Percentiles rank a stretch among this genome's conserved stretches.
phyloP scores from a whole-genome alignment of 257 asterid species.

The Solanum pinnatisectum region DNA sequence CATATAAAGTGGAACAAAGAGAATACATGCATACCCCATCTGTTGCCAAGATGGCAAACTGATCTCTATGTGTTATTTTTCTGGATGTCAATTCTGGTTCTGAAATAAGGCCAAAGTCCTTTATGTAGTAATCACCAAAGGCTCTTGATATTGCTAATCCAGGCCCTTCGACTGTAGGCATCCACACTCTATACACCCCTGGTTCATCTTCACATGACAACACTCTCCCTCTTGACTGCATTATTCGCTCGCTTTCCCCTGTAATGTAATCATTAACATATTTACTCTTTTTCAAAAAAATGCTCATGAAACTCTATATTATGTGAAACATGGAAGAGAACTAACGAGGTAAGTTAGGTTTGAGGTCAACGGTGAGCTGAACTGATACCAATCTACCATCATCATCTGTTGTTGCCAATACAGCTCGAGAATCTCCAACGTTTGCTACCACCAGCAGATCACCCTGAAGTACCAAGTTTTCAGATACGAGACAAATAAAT shows the following conservation, averaged over 20 bases:
- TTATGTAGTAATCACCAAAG: slow-evolving; percentile 64
- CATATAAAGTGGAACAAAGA: neutral
- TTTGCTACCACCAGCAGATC: slow-evolving; percentile 49
- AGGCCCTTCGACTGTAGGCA: slow-evolving; percentile 63
- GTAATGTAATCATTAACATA: neutral
- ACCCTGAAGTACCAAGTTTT: slow-evolving; percentile 31
- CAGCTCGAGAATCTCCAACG: slow-evolving; percentile 76
- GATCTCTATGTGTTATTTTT: slow-evolving; percentile 38
- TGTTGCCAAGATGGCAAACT: slow-evolving; percentile 61
- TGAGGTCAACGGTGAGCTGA: slow-evolving; percentile 72
- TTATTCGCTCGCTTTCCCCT: slow-evolving; percentile 67
- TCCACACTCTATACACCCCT: slow-evolving; percentile 64
- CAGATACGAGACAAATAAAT: neutral
- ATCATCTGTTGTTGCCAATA: slow-evolving; percentile 45
- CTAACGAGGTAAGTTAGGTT: slow-evolving; percentile 71
- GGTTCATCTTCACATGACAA: slow-evolving; percentile 55
- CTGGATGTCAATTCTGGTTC: slow-evolving; percentile 66
- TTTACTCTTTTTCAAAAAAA: neutral
- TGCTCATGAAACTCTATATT: neutral
- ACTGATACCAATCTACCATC: slow-evolving; percentile 43
- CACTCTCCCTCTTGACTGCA: slow-evolving; percentile 41
- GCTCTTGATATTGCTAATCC: slow-evolving; percentile 79
- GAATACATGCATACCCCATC: slow-evolving; percentile 41
- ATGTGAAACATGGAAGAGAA: neutral
- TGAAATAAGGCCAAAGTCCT: slow-evolving; percentile 71